Percentiles rank a stretch among this genome's conserved stretches.
phyloP scores from a whole-genome alignment of 306 rosid species.

The Prunus davidiana region DNA sequence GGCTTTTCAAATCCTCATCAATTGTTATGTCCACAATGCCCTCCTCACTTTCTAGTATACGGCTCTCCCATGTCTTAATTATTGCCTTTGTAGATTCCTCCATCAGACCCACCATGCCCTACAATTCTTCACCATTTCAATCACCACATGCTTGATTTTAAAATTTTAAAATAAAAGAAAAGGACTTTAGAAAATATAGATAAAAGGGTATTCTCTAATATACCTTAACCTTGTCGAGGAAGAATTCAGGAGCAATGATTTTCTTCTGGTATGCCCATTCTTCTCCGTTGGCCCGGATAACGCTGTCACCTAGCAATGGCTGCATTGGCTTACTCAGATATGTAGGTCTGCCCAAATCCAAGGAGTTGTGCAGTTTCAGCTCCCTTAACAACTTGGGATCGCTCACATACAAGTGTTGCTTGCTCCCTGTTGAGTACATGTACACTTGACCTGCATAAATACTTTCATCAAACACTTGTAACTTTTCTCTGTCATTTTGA shows the following conservation, averaged over 20 bases:
- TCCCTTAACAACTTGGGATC: constrained; percentile 13
- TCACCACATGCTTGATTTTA: background rate
- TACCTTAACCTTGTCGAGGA: constrained; percentile 12
- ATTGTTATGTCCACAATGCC: background rate
- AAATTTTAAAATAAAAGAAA: too few relatives aligned
- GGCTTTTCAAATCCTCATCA: constrained; percentile 9
- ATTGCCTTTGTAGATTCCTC: constrained; percentile 8
- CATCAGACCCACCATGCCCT: constrained; percentile 6
- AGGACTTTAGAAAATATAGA: too few relatives aligned
- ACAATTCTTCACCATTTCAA: background rate
- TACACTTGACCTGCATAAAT: constrained; percentile 2
- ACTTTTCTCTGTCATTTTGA: background rate
- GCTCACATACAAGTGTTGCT: constrained; percentile 8
- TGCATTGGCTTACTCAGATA: constrained; percentile 7
- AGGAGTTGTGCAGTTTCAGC: constrained; percentile 16
- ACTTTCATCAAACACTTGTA: background rate
- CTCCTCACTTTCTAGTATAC: background rate
- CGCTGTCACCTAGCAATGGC: constrained; percentile 8
- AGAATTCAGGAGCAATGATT: constrained; percentile 13
- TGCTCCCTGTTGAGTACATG: constrained; percentile 9
- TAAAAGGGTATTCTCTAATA: background rate
- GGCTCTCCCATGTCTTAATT: constrained; percentile 7
- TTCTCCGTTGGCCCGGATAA: constrained; percentile 3
- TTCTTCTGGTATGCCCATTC: constrained; percentile 13
- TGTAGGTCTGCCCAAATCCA: constrained; percentile 8